Evolutionary conservation across 2,329 filamentous ascomycete species (phyloP), one percentile per base, ranked within the genome.

Genomic region (Clonostachys solani): DNA sequence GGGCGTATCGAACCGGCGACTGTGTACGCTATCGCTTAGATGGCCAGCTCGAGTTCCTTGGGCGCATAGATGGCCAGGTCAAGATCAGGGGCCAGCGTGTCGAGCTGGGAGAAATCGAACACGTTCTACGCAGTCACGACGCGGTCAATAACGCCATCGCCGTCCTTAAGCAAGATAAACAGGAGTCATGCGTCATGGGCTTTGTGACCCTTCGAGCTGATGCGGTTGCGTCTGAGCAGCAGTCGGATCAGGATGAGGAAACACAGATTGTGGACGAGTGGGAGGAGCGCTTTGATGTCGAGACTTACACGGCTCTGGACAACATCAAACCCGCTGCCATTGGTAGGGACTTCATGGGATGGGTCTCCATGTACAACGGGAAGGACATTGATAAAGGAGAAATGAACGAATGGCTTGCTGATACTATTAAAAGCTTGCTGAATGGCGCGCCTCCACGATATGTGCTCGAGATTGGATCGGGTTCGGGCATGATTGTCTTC

Each of bases 71-170:
- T 16, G 37, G 43, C 5, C 59, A 63, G 16, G 48, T 61, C 42
- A 64, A 64, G 48, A 52, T 65, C 12, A 55, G 59, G 18, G 61
- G 61, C 7, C 56, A 65, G 9, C 58, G 62, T 6, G 45, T 65
- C 23, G 63, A 65, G 45, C 44, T 57, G 2, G 54, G 48, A 0
- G 61, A 65, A 33, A 54, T 64, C 4, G 61, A 64, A 13, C 50
- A 54, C 13, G 47, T 42, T 3, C 40, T 61, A 2, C 49, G 47
- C 15, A 46, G 23, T 3, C 45, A 57, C 8, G 34, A 44, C 5
- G 6, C 35, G 2, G 52, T 59, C 13, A n/a, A n/a, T n/a, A n/a
- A n/a, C n/a, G n/a, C n/a, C n/a, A n/a, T n/a, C n/a, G n/a, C n/a
- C n/a, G n/a, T n/a, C n/a, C n/a, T n/a, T n/a, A n/a, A n/a, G n/a